Conservation (phyloP, 2,329 filamentous ascomycete species). For the Aspergillus ochraceoroseus region DNA sequence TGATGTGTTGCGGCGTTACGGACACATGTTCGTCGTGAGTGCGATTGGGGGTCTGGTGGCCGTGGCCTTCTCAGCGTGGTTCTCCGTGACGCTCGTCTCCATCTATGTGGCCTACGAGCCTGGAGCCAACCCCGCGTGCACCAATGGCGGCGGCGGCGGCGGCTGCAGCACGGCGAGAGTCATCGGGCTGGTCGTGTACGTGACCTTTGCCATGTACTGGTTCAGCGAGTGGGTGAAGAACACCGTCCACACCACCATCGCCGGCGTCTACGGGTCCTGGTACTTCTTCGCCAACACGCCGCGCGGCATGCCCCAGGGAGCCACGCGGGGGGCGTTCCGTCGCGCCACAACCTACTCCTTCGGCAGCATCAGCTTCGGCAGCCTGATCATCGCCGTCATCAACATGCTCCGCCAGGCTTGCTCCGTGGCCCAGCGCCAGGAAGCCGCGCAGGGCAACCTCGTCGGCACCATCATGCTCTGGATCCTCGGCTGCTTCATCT, state of each 20-base stretch:
- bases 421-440: slow-evolving; percentile 66
- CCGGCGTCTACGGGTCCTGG: slow-evolving; percentile 88
- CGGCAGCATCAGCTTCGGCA: slow-evolving; percentile 82
- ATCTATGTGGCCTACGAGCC: slow-evolving; percentile 83
- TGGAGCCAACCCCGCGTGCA: slow-evolving; percentile 52
- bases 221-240: slow-evolving; percentile 92
- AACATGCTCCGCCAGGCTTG: slow-evolving; percentile 78
- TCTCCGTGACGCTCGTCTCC: slow-evolving; percentile 75
- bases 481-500: slow-evolving; percentile 69
- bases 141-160: slow-evolving; percentile 42
- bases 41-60: slow-evolving; percentile 74
- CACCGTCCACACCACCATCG: slow-evolving; percentile 80
- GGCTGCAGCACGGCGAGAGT: slow-evolving; percentile 71
- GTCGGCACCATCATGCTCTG: slow-evolving; percentile 65
- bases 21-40: slow-evolving; percentile 82
- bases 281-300: slow-evolving; percentile 68
- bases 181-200: slow-evolving; percentile 76
- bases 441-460: slow-evolving; percentile 63
- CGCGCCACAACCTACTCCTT: slow-evolving; percentile 86
- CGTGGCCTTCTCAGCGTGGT: slow-evolving; percentile 76
- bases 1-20: slow-evolving; percentile 75
- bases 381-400: slow-evolving; percentile 78
- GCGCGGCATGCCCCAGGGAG: slow-evolving; percentile 64
- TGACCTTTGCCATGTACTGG: slow-evolving; percentile 92
- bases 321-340: slow-evolving; percentile 76